These are phyloP conservation scores for Lentinula raphanica DNA, from an alignment of 768 basidiomycete genomes.

Conservation along the genomic window DNA sequence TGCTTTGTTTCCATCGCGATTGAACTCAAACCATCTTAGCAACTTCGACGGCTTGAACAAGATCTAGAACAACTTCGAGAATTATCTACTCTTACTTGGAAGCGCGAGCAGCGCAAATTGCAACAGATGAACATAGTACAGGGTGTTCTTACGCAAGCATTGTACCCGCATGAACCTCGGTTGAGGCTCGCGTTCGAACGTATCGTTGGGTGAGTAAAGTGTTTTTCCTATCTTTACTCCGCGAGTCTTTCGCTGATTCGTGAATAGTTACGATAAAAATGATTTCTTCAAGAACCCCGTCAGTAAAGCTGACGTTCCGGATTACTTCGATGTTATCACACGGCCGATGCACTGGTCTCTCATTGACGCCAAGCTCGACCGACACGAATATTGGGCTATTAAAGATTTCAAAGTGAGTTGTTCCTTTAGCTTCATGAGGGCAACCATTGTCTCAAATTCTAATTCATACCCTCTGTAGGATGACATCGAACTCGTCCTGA, in stretches of 20 bases:
- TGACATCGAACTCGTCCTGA: conserved; percentile 78
- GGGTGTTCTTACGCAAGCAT: conserved; percentile 50
- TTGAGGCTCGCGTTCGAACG: conserved; percentile 65
- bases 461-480: conserved; percentile 38
- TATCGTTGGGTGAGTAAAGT: conserved; percentile 55
- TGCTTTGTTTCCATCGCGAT: neutral
- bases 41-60: conserved; percentile 57
- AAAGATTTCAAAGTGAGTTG: conserved; percentile 60
- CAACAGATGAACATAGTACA: conserved; percentile 63
- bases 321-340: conserved; percentile 85
- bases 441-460: neutral
- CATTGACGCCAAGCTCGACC: conserved; percentile 79
- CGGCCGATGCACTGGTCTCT: conserved; percentile 85
- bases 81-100: conserved; percentile 61
- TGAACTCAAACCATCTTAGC: conserved; percentile 20
- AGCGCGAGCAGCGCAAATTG: conserved; percentile 80
- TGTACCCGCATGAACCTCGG: conserved; percentile 62
- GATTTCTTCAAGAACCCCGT: conserved; percentile 84
- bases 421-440: too few species aligned
- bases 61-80: conserved; percentile 74
- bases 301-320: conserved; percentile 70
- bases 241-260: neutral
- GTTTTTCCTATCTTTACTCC: neutral
- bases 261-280: conserved; percentile 44
- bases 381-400: conserved; percentile 76